Conservation (phyloP, 106 monocot genomes). For the Allium sativum region DNA sequence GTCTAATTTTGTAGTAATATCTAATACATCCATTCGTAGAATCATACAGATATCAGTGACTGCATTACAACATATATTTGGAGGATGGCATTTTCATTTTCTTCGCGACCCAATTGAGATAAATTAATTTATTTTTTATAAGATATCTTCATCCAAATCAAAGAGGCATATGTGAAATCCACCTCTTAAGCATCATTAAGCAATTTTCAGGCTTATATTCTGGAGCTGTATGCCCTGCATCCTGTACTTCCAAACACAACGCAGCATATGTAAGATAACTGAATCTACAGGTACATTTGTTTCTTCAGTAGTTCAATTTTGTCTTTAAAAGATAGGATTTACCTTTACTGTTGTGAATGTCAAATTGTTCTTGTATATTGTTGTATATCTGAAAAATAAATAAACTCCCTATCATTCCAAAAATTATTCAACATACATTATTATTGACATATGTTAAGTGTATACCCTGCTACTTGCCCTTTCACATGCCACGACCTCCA, state of each 20-base stretch:
- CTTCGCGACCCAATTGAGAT: too few relatives aligned
- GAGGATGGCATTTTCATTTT: too few relatives aligned
- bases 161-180: conserved; percentile 28
- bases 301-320: too few relatives aligned
- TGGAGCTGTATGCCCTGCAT: conserved; percentile 54
- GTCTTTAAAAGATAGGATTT: background rate
- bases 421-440: too few relatives aligned
- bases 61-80: too few relatives aligned
- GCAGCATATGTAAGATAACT: too few relatives aligned
- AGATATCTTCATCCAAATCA: background rate
- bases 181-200: conserved; percentile 39
- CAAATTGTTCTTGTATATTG: conserved; percentile 9
- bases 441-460: too few relatives aligned
- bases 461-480: conserved; percentile 16
- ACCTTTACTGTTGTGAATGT: conserved; percentile 21
- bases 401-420: background rate
- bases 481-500: conserved; percentile 36
- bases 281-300: too few relatives aligned
- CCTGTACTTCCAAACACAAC: conserved; percentile 12
- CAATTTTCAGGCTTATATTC: conserved; percentile 32
- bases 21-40: too few relatives aligned
- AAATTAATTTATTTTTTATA: too few relatives aligned
- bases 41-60: too few relatives aligned
- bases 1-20: too few relatives aligned
- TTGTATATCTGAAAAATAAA: conserved; percentile 9